These are phyloP conservation scores for Tylopilus sp. DNA, from an alignment of 1,284 basidiomycete species.

Conservation along the genomic window DNA sequence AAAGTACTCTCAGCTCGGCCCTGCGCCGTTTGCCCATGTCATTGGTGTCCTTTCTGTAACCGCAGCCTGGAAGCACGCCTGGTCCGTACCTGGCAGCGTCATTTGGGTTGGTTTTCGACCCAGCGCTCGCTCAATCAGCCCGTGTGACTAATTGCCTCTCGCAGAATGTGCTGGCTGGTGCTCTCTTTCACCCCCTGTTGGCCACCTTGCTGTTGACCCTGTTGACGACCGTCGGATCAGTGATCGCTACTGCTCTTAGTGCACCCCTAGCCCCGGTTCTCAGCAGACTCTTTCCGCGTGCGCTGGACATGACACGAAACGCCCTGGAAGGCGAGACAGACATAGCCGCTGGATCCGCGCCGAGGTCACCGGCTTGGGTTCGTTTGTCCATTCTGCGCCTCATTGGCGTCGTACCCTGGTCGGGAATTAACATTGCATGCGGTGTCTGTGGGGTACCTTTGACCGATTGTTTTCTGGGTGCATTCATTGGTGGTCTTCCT, in stretches of 20 bases:
- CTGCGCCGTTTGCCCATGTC: slow-evolving; percentile 63
- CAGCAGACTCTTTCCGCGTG: slow-evolving; percentile 76
- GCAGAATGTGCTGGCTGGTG: slow-evolving; percentile 87
- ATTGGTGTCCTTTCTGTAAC: slow-evolving; percentile 81
- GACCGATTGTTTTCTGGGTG: slow-evolving; percentile 72
- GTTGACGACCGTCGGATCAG: slow-evolving; percentile 84
- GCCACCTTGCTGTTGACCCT: slow-evolving; percentile 78
- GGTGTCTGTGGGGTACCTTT: slow-evolving; percentile 82
- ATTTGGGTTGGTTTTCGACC: slow-evolving; percentile 63
- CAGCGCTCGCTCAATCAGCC: slow-evolving; percentile 12
- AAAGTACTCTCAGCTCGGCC: slow-evolving; percentile 70
- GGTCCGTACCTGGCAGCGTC: slow-evolving; percentile 90
- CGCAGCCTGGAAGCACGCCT: slow-evolving; percentile 91
- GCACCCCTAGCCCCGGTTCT: slow-evolving; percentile 84
- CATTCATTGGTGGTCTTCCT: slow-evolving; percentile 77
- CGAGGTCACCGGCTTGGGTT: slow-evolving; percentile 73
- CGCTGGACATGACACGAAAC: slow-evolving; percentile 74
- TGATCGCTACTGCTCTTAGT: slow-evolving; percentile 74
- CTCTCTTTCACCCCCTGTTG: slow-evolving; percentile 75
- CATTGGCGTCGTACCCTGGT: slow-evolving; percentile 90
- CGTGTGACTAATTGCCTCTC: slow-evolving; percentile 23
- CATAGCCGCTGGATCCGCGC: slow-evolving; percentile 33
- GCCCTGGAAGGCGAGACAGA: slow-evolving; percentile 58
- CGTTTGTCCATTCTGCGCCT: slow-evolving; percentile 81
- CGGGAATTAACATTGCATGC: slow-evolving; percentile 91